These are phyloP conservation scores for Mediolabrus comicus DNA, from an alignment of 108 stramenopile genomes.

Conservation along the genomic window DNA sequence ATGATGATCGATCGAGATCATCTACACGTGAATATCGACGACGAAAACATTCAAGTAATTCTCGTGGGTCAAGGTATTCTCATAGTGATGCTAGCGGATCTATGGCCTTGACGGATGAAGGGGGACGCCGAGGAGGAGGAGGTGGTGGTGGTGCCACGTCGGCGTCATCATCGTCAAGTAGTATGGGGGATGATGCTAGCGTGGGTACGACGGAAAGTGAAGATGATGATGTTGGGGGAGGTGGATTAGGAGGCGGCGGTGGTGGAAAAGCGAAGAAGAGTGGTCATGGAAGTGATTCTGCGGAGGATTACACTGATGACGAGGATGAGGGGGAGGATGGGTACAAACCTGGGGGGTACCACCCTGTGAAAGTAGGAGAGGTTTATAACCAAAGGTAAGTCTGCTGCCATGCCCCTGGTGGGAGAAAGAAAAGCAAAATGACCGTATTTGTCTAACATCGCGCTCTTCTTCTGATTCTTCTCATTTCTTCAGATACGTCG, in stretches of 20 bases:
- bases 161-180: slow-evolving; percentile 17
- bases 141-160: slow-evolving; percentile 4
- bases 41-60: neutral
- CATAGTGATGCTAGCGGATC: neutral
- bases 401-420: no score
- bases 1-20: no score
- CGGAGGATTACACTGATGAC: slow-evolving; percentile 93
- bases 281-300: slow-evolving; percentile 64
- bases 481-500: slow-evolving; percentile 76
- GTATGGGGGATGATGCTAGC: slow-evolving; percentile 38
- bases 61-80: neutral
- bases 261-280: slow-evolving; percentile 6
- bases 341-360: slow-evolving; percentile 94
- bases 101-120: neutral
- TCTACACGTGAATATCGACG: neutral
- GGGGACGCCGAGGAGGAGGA: neutral
- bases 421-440: no score
- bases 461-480: neutral
- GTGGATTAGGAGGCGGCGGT: neutral
- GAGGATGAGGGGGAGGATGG: slow-evolving; percentile 92
- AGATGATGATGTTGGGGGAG: neutral
- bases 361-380: slow-evolving; percentile 93
- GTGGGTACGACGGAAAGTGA: slow-evolving; percentile 38
- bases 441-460: neutral
- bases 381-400: slow-evolving; percentile 89